phyloP scores from a whole-genome alignment of 192 early-diverging fungal genomes.

The Spizellomyces sp. region DNA sequence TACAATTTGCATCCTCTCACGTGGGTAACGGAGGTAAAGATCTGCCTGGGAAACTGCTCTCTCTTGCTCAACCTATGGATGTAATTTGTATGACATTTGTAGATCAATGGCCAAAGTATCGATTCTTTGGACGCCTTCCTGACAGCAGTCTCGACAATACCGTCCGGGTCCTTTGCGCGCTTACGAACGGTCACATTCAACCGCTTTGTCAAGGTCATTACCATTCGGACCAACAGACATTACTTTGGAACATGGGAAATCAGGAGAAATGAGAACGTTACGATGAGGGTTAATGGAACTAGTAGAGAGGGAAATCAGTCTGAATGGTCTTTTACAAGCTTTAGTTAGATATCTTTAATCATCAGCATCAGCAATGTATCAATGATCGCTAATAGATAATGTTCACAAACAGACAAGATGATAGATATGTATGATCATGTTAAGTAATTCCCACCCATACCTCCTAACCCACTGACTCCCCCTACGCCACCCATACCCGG shows the following conservation, averaged over 20 bases:
- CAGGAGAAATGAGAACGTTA: background rate
- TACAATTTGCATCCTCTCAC: conserved; percentile 40
- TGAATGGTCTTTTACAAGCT: background rate
- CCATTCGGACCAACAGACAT: conserved; percentile 41
- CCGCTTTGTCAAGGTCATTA: conserved; percentile 41
- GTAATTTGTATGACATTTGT: too few relatives aligned
- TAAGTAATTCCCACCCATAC: conserved; percentile 4
- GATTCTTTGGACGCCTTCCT: conserved; percentile 26
- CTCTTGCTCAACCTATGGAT: background rate
- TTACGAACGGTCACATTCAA: conserved; percentile 37
- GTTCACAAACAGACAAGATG: too few relatives aligned
- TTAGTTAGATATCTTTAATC: background rate
- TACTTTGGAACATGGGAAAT: conserved; percentile 48
- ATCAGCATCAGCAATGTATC: too few relatives aligned
- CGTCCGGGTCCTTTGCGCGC: conserved; percentile 37
- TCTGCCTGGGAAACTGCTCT: background rate
- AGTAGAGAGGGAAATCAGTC: background rate
- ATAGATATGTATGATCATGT: background rate
- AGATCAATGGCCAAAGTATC: conserved; percentile 1
- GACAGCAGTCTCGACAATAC: conserved; percentile 23
- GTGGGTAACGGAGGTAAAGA: conserved; percentile 38
- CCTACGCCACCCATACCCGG: background rate
- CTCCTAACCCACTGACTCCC: background rate
- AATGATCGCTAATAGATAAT: too few relatives aligned
- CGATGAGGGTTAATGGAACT: too few relatives aligned